Conservation (phyloP, 306 rosid genomes). For the Adenanthera pavonina region DNA sequence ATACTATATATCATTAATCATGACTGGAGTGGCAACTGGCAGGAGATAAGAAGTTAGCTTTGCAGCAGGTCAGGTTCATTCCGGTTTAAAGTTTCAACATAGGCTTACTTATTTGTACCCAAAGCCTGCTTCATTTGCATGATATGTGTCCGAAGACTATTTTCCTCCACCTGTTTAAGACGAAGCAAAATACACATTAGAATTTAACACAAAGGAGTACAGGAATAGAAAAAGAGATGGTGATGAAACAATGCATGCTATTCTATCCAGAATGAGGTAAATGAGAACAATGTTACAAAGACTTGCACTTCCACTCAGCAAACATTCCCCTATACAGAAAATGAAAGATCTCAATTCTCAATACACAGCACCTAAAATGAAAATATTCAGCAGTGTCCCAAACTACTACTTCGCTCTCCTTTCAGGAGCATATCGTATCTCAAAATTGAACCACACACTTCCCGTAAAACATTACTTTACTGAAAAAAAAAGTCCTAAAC, state of each 20-base stretch:
- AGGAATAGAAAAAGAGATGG: neutral
- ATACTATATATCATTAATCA: conserved; percentile 32
- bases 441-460: conserved; percentile 13
- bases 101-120: conserved; percentile 50
- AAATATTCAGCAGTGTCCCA: neutral
- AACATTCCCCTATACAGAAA: neutral
- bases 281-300: neutral
- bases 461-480: neutral
- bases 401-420: neutral
- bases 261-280: neutral
- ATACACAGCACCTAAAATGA: neutral
- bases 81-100: conserved; percentile 45
- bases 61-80: conserved; percentile 54
- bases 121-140: conserved; percentile 72
- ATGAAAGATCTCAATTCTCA: conserved; percentile 1
- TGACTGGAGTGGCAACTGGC: conserved; percentile 52
- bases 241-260: neutral
- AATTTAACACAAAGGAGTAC: conserved; percentile 12
- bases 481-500: neutral
- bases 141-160: conserved; percentile 81
- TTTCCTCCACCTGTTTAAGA: conserved; percentile 76
- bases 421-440: neutral
- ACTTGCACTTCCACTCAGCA: neutral
- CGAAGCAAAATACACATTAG: conserved; percentile 34
- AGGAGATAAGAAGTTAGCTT: conserved; percentile 45